Base-by-base conservation (phyloP, 805 yeast genomes). In the Cyberlindnera nakhonratchasimensis region DNA sequence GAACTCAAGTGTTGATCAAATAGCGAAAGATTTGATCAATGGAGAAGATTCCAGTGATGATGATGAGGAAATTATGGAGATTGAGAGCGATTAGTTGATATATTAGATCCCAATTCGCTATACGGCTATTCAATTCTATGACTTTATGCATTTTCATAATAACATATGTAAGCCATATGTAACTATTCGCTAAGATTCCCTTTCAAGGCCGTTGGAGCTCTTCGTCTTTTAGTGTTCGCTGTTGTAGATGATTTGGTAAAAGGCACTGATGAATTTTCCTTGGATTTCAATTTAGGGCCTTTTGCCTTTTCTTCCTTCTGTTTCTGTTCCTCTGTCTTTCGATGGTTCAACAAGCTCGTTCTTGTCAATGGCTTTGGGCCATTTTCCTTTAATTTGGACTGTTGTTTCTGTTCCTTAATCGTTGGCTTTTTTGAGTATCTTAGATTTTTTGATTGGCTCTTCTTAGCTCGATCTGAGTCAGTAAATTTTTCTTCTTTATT, bases 51-150 rank as follows among this genome's bases (percentile, higher is more conserved):
- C 62, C 11, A 72, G 78, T 52, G 79, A 72, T 42, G 81, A 73
- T 38, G 48, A 35, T 12, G 52, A 42, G 25, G 49, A 40, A 4
- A 48, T 74, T 37, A 78, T 79, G 85, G 83, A 79, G 52, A 67
- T 77, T 18, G 82, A 76, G 44, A 74, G 79, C 55, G 82, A 77
- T 40, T 76, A 35, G 42, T 18, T 11, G 12, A 12, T n/a, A 29
- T 20, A n/a, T n/a, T n/a, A n/a, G n/a, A n/a, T n/a, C n/a, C n/a
- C n/a, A n/a, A n/a, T n/a, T n/a, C n/a, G n/a, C n/a, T n/a, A n/a
- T n/a, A n/a, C n/a, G n/a, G n/a, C n/a, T n/a, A n/a, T n/a, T n/a
- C n/a, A n/a, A n/a, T n/a, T n/a, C n/a, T n/a, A n/a, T n/a, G n/a
- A n/a, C n/a, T n/a, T n/a, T n/a, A n/a, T n/a, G n/a, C n/a, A n/a